phyloP scores from a whole-genome alignment of 768 basidiomycete genomes.

The Trametes cubensis region DNA sequence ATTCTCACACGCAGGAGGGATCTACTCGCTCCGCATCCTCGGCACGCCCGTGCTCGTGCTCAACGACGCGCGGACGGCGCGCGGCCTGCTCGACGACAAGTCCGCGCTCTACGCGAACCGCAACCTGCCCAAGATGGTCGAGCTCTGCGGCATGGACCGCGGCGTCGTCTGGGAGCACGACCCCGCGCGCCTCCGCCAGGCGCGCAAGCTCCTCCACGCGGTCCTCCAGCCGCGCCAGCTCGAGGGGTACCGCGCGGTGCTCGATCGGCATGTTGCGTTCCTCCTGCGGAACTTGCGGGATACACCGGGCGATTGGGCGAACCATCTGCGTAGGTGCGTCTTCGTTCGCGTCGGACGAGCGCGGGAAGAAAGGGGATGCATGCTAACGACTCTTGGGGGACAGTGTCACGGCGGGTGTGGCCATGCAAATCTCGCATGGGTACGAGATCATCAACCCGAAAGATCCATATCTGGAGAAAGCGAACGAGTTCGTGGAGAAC shows the following conservation, averaged over 20 bases:
- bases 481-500: slow-evolving; percentile 10
- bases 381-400: no score
- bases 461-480: not conserved
- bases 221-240: slow-evolving; percentile 9
- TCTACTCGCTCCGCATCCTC: slow-evolving; percentile 29
- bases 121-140: slow-evolving; percentile 15
- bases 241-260: not conserved
- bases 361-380: no score
- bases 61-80: slow-evolving; percentile 32
- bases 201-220: slow-evolving; percentile 6
- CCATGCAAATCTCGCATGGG: slow-evolving; percentile 18
- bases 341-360: not conserved
- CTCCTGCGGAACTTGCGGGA: slow-evolving; percentile 7
- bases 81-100: slow-evolving; percentile 35
- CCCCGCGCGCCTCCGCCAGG: slow-evolving; percentile 6
- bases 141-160: slow-evolving; percentile 16
- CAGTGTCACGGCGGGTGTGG: slow-evolving; percentile 5
- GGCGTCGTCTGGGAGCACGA: slow-evolving; percentile 16
- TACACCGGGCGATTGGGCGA: slow-evolving; percentile 57
- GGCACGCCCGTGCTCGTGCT: slow-evolving; percentile 32
- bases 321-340: slow-evolving; percentile 43
- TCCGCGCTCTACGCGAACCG: slow-evolving; percentile 34
- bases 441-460: not conserved
- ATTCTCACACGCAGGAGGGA: not conserved
- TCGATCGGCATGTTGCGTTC: slow-evolving; percentile 1